phyloP scores from a whole-genome alignment of 1,284 basidiomycete genomes.

The Melampsora allii-populina region DNA sequence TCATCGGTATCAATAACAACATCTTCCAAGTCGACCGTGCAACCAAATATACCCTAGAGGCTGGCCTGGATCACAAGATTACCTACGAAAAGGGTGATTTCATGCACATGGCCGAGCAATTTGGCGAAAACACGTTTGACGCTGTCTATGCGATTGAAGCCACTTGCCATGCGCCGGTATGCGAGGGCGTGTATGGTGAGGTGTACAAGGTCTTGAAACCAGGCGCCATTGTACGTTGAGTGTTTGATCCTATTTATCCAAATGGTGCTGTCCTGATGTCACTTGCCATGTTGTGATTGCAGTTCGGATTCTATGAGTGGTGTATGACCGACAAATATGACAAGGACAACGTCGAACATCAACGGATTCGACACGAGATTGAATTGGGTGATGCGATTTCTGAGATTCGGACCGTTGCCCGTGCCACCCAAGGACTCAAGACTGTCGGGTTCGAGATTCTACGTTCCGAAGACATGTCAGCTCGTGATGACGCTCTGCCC shows the following conservation, averaged over 20 bases:
- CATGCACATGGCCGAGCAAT: constrained; percentile 35
- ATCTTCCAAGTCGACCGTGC: constrained; percentile 89
- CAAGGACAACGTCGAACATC: constrained; percentile 78
- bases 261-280: constrained; percentile 25
- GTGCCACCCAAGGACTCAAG: constrained; percentile 73
- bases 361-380: constrained; percentile 74
- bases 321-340: constrained; percentile 97
- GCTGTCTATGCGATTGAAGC: constrained; percentile 44
- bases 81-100: constrained; percentile 64
- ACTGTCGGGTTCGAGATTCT: constrained; percentile 84
- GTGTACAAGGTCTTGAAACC: constrained; percentile 42
- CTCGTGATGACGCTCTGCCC: constrained; percentile 61
- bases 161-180: constrained; percentile 37
- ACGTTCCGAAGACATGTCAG: constrained; percentile 91
- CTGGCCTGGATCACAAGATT: constrained; percentile 73
- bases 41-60: constrained; percentile 73
- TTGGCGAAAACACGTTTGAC: constrained; percentile 41
- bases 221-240: constrained; percentile 24
- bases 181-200: constrained; percentile 40
- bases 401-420: constrained; percentile 80
- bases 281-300: background rate
- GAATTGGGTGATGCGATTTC: constrained; percentile 90
- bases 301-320: constrained; percentile 99
- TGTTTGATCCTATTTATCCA: background rate
- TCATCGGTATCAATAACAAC: constrained; percentile 95